Base-by-base conservation (phyloP, 2,329 filamentous ascomycete genomes). In the Penicillium sp. region DNA sequence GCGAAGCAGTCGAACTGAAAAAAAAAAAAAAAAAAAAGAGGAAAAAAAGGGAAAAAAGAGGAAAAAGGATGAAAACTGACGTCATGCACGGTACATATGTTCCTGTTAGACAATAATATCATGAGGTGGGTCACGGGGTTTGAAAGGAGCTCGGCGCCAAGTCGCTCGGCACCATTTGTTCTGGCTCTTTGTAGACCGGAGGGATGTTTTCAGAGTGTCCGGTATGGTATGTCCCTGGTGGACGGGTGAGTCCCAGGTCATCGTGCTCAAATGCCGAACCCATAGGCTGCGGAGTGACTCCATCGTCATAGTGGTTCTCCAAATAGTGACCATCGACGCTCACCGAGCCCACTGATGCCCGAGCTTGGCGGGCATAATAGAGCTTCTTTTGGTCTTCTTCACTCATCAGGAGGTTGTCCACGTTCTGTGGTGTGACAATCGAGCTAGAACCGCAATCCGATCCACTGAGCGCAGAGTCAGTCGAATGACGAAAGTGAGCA, bases 381-480 rank as follows among this genome's bases (percentile, higher is more conserved):
- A 92, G 90, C 67, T 90, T 89, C 61, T 82, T 82, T 35, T 85
- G 83, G 67, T 93, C 89, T 70, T 94, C 89, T 7, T 88, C 86
- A 60, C 85, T 85, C 84, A 95, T 89, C 66, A 93, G 6, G 18
- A 51, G 84, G 66, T 83, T 89, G 65, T 92, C 88, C 46, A 92
- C 85, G 40, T 84, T 80, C 13, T 84, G 82, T 0, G 89, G 88
- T 68, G 87, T 76, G 64, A 85, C 86, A 31, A 91, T 79, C 0
- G 85, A 87, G 63, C 84, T 82, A 47, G 74, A 78, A 10, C 75
- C 80, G 0, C 84, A 86, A 20, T 78, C 79, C 4, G 86, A 65
- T 24, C 39, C 54, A 16, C 50, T 89, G 51, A 82, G 71, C 48
- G 84, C 78, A 42, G 88, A 91, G 50, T 90, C 87, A 61, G 85